These are phyloP conservation scores for Naganishia kalamii DNA, from an alignment of 768 basidiomycete species.

Conservation along the genomic window DNA sequence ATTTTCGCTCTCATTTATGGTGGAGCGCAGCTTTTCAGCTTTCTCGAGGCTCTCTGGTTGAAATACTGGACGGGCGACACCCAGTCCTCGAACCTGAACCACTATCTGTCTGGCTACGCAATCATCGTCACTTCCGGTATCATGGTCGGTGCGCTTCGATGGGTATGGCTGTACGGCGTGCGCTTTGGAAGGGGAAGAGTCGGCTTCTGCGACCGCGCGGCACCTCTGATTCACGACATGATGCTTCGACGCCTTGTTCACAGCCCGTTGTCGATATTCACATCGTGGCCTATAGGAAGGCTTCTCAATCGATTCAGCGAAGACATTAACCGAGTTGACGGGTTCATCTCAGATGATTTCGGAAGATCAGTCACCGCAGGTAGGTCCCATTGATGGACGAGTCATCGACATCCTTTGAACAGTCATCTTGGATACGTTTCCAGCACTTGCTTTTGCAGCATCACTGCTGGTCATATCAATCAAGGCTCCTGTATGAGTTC, in stretches of 20 bases:
- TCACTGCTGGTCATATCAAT: constrained; percentile 11
- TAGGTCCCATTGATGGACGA: no score
- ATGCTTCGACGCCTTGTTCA: constrained; percentile 14
- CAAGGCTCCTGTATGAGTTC: neutral
- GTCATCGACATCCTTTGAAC: no score
- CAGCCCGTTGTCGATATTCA: constrained; percentile 32
- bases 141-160: constrained; percentile 26
- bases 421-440: neutral
- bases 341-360: constrained; percentile 32
- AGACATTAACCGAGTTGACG: constrained; percentile 36
- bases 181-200: neutral
- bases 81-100: constrained; percentile 25
- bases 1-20: constrained; percentile 29
- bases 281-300: constrained; percentile 14
- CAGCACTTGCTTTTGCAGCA: neutral
- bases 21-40: constrained; percentile 23
- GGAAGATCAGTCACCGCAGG: constrained; percentile 25
- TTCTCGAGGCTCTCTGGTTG: constrained; percentile 28
- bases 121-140: constrained; percentile 16
- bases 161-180: constrained; percentile 43
- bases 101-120: constrained; percentile 32
- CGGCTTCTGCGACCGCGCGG: constrained; percentile 13
- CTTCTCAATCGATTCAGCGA: constrained; percentile 40
- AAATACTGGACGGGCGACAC: constrained; percentile 37
- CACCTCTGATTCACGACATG: constrained; percentile 3